Evolutionary conservation across 2,329 filamentous ascomycete species (phyloP), one percentile per base, ranked within the genome.

Genomic region (Rutstroemia sp.): DNA sequence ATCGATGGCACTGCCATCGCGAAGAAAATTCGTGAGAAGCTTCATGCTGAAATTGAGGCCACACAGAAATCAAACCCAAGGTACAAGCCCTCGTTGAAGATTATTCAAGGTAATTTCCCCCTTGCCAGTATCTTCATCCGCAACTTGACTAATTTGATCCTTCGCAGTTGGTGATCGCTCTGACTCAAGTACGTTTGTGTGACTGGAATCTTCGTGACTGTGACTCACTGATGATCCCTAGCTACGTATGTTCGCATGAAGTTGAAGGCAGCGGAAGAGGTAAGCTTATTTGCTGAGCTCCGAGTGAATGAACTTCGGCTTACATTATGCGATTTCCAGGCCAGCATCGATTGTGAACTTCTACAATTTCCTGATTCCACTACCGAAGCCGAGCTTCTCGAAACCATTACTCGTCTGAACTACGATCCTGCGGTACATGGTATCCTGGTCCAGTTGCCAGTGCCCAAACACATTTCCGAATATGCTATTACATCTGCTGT

Each of bases 201-300:
- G 27, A 57, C 30, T 38, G 37, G 51, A 34, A 34, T 34, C 5
- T 7, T 45, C 38, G 27, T 37, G 19, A 42, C 14, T 48, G 48
- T 34, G n/a, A 34, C 45, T 34, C 51, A 42, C 44, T 48, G 14
- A 54, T 41, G 17, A 41, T 17, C 4, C 14, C 57, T 61, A 92
- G 88, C 86, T 69, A 97, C 92, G 52, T 99, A 99, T 88, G 92
- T 99, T 74, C 92, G 92, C 75, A 99, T 99, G 94, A 99, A 99
- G 78, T 77, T 96, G 69, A 99, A 96, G 81, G 94, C 94, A 63
- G 94, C 94, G 57, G 79, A 89, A 71, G 94, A 97, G 81, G 88
- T 91, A 76, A 65, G 75, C 30, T 50, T 45, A 38, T 51, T 7
- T 48, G 39, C 30, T 34, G 10, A 34, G 30, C 10, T 34, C 12